phyloP scores from a whole-genome alignment of 805 yeast species.

The Kockiozyma suomiensis region DNA sequence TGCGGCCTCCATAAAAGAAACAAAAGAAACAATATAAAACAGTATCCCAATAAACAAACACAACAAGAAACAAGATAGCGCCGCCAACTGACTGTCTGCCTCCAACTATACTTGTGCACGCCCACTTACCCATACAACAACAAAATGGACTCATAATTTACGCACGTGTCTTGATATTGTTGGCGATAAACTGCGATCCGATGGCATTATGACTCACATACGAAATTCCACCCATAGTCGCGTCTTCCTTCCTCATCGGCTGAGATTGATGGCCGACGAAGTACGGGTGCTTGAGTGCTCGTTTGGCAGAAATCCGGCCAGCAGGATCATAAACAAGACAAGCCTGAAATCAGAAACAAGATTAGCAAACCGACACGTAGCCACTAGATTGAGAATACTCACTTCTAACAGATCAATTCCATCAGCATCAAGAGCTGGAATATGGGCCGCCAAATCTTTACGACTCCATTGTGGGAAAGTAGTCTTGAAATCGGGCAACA shows the following conservation, averaged over 20 bases:
- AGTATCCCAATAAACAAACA: background rate
- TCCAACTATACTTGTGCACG: too few relatives aligned
- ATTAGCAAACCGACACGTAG: background rate
- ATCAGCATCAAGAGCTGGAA: constrained; percentile 76
- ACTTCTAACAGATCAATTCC: constrained; percentile 79
- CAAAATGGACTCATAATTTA: background rate
- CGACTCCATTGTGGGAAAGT: constrained; percentile 90
- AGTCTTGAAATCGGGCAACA: constrained; percentile 89
- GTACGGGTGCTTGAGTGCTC: constrained; percentile 88
- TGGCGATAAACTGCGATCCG: constrained; percentile 10
- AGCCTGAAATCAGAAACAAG: constrained; percentile 40
- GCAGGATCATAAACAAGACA: constrained; percentile 92
- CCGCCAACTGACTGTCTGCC: background rate
- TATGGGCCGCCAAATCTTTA: constrained; percentile 66
- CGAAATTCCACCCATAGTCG: background rate
- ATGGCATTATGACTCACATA: constrained; percentile 9
- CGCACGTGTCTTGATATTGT: constrained; percentile 15
- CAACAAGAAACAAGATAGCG: background rate
- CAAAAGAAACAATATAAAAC: background rate
- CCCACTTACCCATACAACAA: too few relatives aligned
- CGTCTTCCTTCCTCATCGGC: constrained; percentile 11
- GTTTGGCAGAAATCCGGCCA: constrained; percentile 87
- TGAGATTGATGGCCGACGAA: constrained; percentile 44
- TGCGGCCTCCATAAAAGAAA: background rate
- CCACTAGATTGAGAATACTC: background rate